Evolutionary conservation across 2,329 filamentous ascomycete genomes (phyloP), one percentile per base, ranked within the genome.

Genomic region (Aspergillus sp.): DNA sequence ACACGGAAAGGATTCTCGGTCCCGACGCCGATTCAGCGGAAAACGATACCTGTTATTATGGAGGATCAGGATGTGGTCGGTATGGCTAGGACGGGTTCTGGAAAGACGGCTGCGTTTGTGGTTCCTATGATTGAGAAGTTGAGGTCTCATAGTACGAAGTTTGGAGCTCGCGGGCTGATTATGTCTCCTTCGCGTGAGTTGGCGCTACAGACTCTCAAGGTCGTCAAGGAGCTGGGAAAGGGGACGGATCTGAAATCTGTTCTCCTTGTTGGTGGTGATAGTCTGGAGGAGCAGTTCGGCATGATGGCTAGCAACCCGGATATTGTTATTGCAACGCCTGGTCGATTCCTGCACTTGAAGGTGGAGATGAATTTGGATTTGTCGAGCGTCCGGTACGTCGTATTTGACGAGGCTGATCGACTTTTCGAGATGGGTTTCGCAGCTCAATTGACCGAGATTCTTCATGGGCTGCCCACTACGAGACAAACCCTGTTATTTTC

Each of bases 381-480:
- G n/a, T 91, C 89, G 0, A 96, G 91, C 4, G 88, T 99, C 60
- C 85, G 86, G 66, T 99, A 99, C 69, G 91, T 96, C 22, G 95
- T 99, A 8, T 99, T 99, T 63, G 95, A 99, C 72, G 95, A 99
- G 75, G 95, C 95, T 1, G 95, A 99, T 81, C 86, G 95, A 54
- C 81, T 99, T 19, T 99, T 99, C 75, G 95, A 99, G 72, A 97
- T 99, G 93, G 96, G 95, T 66, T 99, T 99, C 72, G 92, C 93
- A 4, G 87, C 90, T 3, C 95, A 99, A 70, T 80, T 99, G 65
- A 89, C 90, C 1, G 95, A 99, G 72, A 98, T 98, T 80, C 79
- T 99, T 51, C 87, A 96, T 70, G 90, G 92, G 0, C 79, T 99
- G 15, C 95, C 96, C 1, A 80, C 85, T 0, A 89, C 88, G 22